A percentile compares a stretch with the other conserved stretches of the same genome.
These are phyloP conservation scores for Antitrichia curtipendula DNA, from an alignment of 225 moss, liverwort and hornwort genomes.

Conservation along the genomic window DNA sequence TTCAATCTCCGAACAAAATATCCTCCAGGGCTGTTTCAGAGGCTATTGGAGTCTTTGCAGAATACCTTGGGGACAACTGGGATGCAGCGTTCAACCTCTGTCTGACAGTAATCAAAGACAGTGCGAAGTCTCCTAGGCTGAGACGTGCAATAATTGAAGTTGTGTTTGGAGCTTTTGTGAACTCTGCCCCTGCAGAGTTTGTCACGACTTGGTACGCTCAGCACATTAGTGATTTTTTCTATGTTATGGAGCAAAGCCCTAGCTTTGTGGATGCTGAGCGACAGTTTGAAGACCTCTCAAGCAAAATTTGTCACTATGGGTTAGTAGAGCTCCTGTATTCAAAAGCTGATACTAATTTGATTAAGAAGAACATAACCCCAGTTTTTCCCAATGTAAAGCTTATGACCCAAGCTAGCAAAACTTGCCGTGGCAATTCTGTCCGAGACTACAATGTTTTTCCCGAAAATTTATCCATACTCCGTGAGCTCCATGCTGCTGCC, in stretches of 20 bases:
- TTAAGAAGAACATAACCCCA: conserved; percentile 53
- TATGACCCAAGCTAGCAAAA: conserved; percentile 42
- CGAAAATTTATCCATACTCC: conserved; percentile 40
- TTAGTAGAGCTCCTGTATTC: conserved; percentile 57
- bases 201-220: conserved; percentile 61
- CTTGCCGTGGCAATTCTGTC: conserved; percentile 45
- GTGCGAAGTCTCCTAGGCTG: conserved; percentile 35
- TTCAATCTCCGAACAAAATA: conserved; percentile 48
- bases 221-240: conserved; percentile 30
- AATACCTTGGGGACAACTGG: conserved; percentile 27
- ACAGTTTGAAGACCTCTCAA: conserved; percentile 56
- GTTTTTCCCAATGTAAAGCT: conserved; percentile 28
- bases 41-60: conserved; percentile 37
- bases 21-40: conserved; percentile 29
- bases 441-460: conserved; percentile 12
- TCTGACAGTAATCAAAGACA: conserved; percentile 42
- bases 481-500: conserved; percentile 65
- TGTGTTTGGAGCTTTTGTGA: conserved; percentile 50
- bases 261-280: conserved; percentile 36
- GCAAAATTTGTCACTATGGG: conserved; percentile 61
- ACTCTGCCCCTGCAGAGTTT: conserved; percentile 33
- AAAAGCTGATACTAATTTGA: conserved; percentile 22
- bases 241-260: conserved; percentile 22
- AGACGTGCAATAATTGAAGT: conserved; percentile 52
- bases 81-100: conserved; percentile 60